Conservation (phyloP, 345 rosid genomes). For the Boechera retrofracta region DNA sequence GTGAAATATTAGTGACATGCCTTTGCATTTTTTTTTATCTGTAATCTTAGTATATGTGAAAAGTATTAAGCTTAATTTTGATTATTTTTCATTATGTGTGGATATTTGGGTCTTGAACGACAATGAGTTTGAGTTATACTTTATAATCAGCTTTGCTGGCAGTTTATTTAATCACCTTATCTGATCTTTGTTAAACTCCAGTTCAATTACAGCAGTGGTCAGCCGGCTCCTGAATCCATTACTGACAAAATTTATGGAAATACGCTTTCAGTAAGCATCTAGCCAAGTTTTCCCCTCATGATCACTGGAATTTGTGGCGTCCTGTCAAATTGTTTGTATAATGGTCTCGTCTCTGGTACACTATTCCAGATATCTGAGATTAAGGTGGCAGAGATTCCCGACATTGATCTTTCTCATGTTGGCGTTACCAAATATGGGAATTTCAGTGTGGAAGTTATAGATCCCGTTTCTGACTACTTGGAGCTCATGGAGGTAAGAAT, state of each 20-base stretch:
- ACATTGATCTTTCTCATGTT: constrained; percentile 71
- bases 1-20: constrained; percentile 48
- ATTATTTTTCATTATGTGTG: constrained; percentile 10
- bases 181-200: constrained; percentile 38
- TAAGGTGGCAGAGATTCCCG: constrained; percentile 83
- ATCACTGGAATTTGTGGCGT: not conserved
- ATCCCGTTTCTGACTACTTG: constrained; percentile 89
- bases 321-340: constrained; percentile 1
- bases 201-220: constrained; percentile 96
- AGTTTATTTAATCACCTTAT: not conserved
- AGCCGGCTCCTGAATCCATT: constrained; percentile 92
- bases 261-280: constrained; percentile 86
- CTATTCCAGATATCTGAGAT: constrained; percentile 77
- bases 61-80: not conserved
- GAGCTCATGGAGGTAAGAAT: constrained; percentile 87
- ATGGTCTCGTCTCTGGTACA: constrained; percentile 29
- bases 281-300: constrained; percentile 2
- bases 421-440: constrained; percentile 71
- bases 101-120: constrained; percentile 22
- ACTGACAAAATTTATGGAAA: constrained; percentile 96
- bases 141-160: constrained; percentile 2
- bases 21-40: not conserved
- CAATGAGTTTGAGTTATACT: not conserved
- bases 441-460: constrained; percentile 84
- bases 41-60: constrained; percentile 5